These are phyloP conservation scores for Eucalyptus erythrocorys DNA, from an alignment of 345 rosid species.

Conservation along the genomic window DNA sequence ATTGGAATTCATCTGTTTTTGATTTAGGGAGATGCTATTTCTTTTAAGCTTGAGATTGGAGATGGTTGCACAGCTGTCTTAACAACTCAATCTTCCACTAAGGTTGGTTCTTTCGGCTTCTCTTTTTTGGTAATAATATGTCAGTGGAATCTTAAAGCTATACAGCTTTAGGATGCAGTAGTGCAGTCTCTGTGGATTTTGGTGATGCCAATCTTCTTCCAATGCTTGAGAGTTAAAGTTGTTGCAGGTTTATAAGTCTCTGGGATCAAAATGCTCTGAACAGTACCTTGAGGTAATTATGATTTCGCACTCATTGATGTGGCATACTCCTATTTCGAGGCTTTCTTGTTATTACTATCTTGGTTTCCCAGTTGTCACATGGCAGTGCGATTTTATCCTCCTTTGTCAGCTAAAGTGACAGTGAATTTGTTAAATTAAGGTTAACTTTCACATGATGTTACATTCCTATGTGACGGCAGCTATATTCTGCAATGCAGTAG, in stretches of 20 bases:
- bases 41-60: slow-evolving; percentile 48
- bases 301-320: neutral
- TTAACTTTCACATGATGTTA: neutral
- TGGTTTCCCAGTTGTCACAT: neutral
- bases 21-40: slow-evolving; percentile 53
- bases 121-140: neutral
- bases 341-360: neutral
- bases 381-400: neutral
- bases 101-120: slow-evolving; percentile 25
- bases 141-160: neutral
- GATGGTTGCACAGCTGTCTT: slow-evolving; percentile 66
- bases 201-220: neutral
- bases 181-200: neutral
- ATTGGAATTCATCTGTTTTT: neutral
- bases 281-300: slow-evolving; percentile 56
- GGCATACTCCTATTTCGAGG: neutral
- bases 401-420: neutral
- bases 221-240: neutral
- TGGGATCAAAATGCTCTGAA: slow-evolving; percentile 58
- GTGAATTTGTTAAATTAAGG: neutral
- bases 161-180: neutral
- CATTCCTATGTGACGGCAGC: neutral
- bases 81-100: slow-evolving; percentile 90
- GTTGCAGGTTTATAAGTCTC: slow-evolving; percentile 65
- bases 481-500: slow-evolving; percentile 33